Evolutionary conservation across 768 basidiomycete genomes (phyloP).

Genomic region (Sarcomyxa edulis): DNA sequence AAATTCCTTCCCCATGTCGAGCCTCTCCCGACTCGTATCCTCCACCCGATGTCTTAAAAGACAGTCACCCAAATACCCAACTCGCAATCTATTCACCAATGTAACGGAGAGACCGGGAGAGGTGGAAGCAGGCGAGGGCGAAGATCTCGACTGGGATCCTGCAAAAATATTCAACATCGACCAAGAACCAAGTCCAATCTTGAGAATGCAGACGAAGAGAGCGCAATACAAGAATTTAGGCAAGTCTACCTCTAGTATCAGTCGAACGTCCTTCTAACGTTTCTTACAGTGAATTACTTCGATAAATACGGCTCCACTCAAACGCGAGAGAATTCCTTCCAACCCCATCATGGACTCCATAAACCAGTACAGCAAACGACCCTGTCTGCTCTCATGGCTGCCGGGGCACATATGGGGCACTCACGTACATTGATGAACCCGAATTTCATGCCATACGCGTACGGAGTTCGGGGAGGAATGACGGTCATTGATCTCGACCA

Average conservation of each 20-base stretch:
- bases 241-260: slow-evolving; percentile 23
- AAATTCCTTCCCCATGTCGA: slow-evolving; percentile 28
- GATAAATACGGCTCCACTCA: slow-evolving; percentile 75
- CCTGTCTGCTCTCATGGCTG: slow-evolving; percentile 84
- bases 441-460: slow-evolving; percentile 88
- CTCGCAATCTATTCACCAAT: slow-evolving; percentile 21
- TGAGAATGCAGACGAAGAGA: slow-evolving; percentile 58
- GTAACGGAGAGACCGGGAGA: slow-evolving; percentile 33
- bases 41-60: slow-evolving; percentile 25
- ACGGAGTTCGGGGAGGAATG: slow-evolving; percentile 84
- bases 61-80: slow-evolving; percentile 7
- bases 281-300: slow-evolving; percentile 51
- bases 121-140: too few relatives aligned
- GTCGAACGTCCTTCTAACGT: slow-evolving; percentile 11
- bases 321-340: slow-evolving; percentile 60
- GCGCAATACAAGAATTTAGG: slow-evolving; percentile 52
- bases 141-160: too few relatives aligned
- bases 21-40: slow-evolving; percentile 15
- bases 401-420: slow-evolving; percentile 94
- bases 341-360: slow-evolving; percentile 66
- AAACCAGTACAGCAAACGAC: slow-evolving; percentile 68
- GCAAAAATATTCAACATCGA: too few relatives aligned
- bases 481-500: slow-evolving; percentile 94
- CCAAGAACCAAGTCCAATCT: too few relatives aligned
- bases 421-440: slow-evolving; percentile 79